A percentile compares a stretch with the other conserved stretches of the same genome.
Conservation (phyloP, 2,329 filamentous ascomycete species). For the Scedosporium boydii region DNA sequence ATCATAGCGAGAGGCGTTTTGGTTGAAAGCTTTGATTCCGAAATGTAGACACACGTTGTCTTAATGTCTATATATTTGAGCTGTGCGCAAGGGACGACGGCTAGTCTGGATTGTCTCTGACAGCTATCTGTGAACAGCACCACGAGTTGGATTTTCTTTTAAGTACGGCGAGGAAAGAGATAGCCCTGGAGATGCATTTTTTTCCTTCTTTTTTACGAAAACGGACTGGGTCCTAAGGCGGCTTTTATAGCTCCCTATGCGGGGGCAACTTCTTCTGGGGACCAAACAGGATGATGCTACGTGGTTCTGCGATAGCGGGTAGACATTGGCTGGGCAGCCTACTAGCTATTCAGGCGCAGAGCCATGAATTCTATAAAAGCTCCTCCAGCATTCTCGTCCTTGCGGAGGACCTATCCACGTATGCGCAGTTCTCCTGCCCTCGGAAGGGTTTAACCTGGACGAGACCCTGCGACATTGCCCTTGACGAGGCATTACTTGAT, state of each 20-base stretch:
- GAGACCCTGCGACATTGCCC: neutral
- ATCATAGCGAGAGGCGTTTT: slow-evolving; percentile 50
- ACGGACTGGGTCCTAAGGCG: neutral
- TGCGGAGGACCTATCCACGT: too few species aligned
- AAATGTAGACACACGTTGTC: slow-evolving; percentile 41
- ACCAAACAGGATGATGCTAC: neutral
- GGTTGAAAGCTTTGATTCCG: slow-evolving; percentile 37
- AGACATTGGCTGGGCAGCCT: too few species aligned
- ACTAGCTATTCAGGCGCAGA: too few species aligned
- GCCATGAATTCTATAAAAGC: too few species aligned
- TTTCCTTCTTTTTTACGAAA: neutral
- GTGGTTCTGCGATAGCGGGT: too few species aligned
- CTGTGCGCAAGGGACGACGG: neutral
- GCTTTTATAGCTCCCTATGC: neutral
- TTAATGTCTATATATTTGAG: slow-evolving; percentile 36
- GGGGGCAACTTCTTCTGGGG: neutral
- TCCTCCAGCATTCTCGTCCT: too few species aligned
- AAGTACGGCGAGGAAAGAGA: neutral
- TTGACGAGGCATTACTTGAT: neutral
- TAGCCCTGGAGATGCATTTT: neutral
- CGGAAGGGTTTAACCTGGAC: neutral
- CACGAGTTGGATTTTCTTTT: neutral
- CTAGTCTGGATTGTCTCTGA: neutral
- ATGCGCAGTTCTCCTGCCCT: too few species aligned
- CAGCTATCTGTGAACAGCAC: neutral